Base-by-base conservation (phyloP, 345 rosid species). In the Lepidium didymum region DNA sequence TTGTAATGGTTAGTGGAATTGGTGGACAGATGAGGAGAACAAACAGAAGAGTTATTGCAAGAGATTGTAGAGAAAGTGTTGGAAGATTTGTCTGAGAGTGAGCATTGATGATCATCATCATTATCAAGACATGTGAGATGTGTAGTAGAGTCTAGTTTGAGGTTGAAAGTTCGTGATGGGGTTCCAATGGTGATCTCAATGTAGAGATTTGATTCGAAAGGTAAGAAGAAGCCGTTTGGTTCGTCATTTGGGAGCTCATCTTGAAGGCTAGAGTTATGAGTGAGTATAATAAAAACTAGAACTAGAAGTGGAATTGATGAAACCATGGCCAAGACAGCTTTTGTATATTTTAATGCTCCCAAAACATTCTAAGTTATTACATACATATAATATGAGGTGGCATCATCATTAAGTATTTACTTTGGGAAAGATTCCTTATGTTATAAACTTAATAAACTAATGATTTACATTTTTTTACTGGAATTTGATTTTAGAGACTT, bases 111-210 rank as follows among this genome's bases (percentile, higher is more conserved):
- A 5, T 72, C 52, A 10, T 72, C 65, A 14, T 74, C 78, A 54
- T 29, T 50, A 27, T 75, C 74, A 1, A 75, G 64, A 50, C 19
- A 75, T 37, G 78, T 75, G 65, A 75, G 78, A 56, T 68, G 70
- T 49, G 78, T 75, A 4, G 74, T 54, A 8, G 78, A 56, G 66
- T 75, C 78, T 62, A 75, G 74, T 12, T 69, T 75, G 34, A 75
- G 70, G 49, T 75, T 75, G 18, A 75, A 75, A 21, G 74, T 46
- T 60, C 60, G 51, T 0, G 65, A 37, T 62, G 75, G 78, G 0
- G 69, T 69, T 33, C 78, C 78, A 3, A 69, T 56, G 18, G 64
- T 68, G 66, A 75, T n/a, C 5, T 40, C 64, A 4, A 75, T 8
- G 70, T 75, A 69, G 16, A 75, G 75, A 40, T 75, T 75, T 1